These are phyloP conservation scores for Pythium angustatum DNA, from an alignment of 352 stramenopile species.

Conservation along the genomic window DNA sequence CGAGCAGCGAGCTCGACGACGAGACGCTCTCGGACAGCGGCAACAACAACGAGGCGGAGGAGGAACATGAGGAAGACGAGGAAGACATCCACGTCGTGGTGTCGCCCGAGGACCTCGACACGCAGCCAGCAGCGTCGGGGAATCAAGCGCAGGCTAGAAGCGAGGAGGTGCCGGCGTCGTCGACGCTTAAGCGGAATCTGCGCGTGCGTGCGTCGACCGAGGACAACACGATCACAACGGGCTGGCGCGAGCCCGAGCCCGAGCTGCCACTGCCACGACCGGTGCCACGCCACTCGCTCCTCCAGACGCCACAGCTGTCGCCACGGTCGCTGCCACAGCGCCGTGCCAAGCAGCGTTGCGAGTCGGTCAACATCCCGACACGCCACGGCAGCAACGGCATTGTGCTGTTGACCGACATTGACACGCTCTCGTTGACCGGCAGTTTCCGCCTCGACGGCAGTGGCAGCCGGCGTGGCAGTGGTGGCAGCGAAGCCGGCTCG, in stretches of 20 bases:
- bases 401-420: constrained; percentile 65
- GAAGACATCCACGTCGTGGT: constrained; percentile 18
- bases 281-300: background rate
- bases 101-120: constrained; percentile 19
- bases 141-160: background rate
- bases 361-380: constrained; percentile 29
- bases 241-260: constrained; percentile 22
- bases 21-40: constrained; percentile 22
- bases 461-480: constrained; percentile 19
- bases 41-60: constrained; percentile 4
- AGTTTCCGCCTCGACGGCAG: constrained; percentile 43
- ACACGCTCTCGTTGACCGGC: constrained; percentile 60
- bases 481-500: constrained; percentile 24
- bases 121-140: background rate
- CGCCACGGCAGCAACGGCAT: constrained; percentile 32
- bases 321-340: constrained; percentile 12
- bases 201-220: constrained; percentile 27
- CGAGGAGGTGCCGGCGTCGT: background rate
- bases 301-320: background rate
- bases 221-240: constrained; percentile 27
- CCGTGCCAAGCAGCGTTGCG: constrained; percentile 41
- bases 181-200: constrained; percentile 13
- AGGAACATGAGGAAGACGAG: constrained; percentile 10
- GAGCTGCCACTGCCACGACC: constrained; percentile 12
- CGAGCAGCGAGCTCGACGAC: constrained; percentile 21